Evolutionary conservation across 768 basidiomycete species (phyloP).

Genomic region (Psilocybe azurescens): DNA sequence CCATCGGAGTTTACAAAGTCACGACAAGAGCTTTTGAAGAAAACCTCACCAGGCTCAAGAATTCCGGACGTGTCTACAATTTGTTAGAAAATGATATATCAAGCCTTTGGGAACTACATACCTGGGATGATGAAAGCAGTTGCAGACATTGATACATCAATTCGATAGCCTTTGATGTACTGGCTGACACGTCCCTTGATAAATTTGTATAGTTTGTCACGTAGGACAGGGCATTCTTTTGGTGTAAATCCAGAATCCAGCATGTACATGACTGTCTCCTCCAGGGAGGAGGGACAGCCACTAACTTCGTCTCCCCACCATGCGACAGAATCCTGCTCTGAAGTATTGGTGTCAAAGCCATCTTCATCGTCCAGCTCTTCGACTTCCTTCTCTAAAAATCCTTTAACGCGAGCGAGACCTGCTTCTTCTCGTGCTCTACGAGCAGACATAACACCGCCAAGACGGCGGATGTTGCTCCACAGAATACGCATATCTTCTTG

Average conservation of each 20-base stretch:
- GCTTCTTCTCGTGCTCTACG: conserved; percentile 41
- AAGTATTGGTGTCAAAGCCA: conserved; percentile 25
- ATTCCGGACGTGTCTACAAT: conserved; percentile 57
- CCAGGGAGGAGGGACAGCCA: conserved; percentile 64
- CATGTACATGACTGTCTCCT: conserved; percentile 64
- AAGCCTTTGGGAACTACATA: conserved; percentile 20
- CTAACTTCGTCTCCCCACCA: conserved; percentile 76
- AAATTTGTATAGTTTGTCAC: conserved; percentile 57
- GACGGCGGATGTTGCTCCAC: conserved; percentile 43
- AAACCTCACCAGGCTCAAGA: conserved; percentile 59
- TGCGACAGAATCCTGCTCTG: conserved; percentile 52
- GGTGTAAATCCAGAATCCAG: conserved; percentile 68
- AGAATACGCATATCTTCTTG: conserved; percentile 44
- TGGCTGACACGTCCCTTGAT: conserved; percentile 48
- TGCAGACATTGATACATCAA: conserved; percentile 62
- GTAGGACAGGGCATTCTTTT: conserved; percentile 48
- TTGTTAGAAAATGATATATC: neutral
- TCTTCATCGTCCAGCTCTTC: conserved; percentile 45
- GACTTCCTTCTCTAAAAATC: conserved; percentile 43
- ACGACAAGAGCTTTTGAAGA: conserved; percentile 54
- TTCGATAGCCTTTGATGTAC: conserved; percentile 46
- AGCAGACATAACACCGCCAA: conserved; percentile 47
- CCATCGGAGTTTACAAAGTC: conserved; percentile 49
- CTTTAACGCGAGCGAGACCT: conserved; percentile 49
- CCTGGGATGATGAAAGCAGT: conserved; percentile 70